Percentiles rank a stretch among this genome's conserved stretches.
Evolutionary conservation across 164 flowering plant species (phyloP).

Genomic region (Stephania japonica): DNA sequence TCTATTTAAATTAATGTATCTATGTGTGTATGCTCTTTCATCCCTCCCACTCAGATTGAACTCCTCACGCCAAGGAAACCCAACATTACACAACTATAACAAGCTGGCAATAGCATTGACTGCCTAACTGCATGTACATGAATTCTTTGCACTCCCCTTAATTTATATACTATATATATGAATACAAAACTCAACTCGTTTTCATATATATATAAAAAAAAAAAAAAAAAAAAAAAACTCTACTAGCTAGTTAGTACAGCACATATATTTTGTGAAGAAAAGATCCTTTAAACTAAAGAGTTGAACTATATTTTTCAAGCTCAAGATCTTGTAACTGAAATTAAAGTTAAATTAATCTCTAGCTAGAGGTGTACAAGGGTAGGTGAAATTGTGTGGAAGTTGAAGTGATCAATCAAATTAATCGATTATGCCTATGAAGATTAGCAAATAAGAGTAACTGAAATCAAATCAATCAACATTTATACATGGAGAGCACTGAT

Average conservation of each 20-base stretch:
- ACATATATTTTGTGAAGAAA: no score
- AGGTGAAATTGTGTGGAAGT: neutral
- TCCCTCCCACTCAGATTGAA: slow-evolving; percentile 19
- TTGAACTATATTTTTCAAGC: neutral
- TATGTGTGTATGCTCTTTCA: slow-evolving; percentile 4
- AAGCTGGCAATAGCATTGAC: slow-evolving; percentile 40
- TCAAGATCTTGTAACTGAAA: neutral
- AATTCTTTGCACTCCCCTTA: neutral
- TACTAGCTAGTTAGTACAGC: no score
- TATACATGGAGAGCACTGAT: neutral
- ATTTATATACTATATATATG: no score
- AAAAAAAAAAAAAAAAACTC: neutral
- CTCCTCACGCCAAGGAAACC: slow-evolving; percentile 51
- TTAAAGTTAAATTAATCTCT: neutral
- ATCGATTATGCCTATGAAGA: neutral
- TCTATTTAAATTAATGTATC: no score
- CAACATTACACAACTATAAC: slow-evolving; percentile 5
- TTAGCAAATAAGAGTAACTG: neutral
- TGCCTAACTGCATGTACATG: slow-evolving; percentile 22
- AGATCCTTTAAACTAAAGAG: neutral
- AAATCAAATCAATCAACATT: neutral
- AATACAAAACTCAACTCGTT: no score
- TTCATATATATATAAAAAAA: no score
- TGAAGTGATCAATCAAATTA: neutral
- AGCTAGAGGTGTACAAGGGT: neutral